Conservation (phyloP, 2,329 filamentous ascomycete genomes). For the Gyromitra esculenta region DNA sequence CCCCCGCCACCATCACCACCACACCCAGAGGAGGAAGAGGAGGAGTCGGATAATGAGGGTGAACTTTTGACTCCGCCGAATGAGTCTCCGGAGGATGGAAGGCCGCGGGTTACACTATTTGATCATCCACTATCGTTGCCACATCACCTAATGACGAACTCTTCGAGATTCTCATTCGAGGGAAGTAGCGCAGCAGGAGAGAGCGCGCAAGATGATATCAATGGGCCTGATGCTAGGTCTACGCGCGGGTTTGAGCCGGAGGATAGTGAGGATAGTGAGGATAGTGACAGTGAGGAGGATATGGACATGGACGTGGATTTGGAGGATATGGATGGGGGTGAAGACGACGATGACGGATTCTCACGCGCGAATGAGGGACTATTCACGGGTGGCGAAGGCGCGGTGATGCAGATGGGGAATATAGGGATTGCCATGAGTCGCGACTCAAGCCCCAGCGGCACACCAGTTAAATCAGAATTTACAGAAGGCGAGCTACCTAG, state of each 20-base stretch:
- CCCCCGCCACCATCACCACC: constrained; percentile 20
- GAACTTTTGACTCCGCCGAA: constrained; percentile 40
- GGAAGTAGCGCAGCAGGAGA: constrained; percentile 75
- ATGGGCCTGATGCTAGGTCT: constrained; percentile 61
- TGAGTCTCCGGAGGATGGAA: constrained; percentile 23
- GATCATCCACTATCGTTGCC: constrained; percentile 60
- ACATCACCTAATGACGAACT: constrained; percentile 61
- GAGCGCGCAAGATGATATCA: constrained; percentile 67
- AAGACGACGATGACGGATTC: constrained; percentile 55
- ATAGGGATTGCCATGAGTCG: constrained; percentile 69
- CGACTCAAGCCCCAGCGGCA: constrained; percentile 61
- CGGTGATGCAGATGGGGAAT: constrained; percentile 61
- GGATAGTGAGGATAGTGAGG: constrained; percentile 65
- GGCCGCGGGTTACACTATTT: constrained; percentile 53
- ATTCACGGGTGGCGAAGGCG: constrained; percentile 60
- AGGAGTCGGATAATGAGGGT: constrained; percentile 48
- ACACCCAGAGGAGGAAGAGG: constrained; percentile 37
- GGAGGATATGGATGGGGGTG: constrained; percentile 72
- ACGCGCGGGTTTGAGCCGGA: constrained; percentile 59
- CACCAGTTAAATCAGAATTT: constrained; percentile 27
- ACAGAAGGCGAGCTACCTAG: constrained; percentile 53
- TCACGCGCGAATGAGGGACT: constrained; percentile 53
- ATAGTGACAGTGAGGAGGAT: constrained; percentile 72
- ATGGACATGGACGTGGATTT: constrained; percentile 62
- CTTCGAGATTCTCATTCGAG: constrained; percentile 62